These are phyloP conservation scores for Hibiscus syriacus DNA, from an alignment of 345 rosid species.

Conservation along the genomic window DNA sequence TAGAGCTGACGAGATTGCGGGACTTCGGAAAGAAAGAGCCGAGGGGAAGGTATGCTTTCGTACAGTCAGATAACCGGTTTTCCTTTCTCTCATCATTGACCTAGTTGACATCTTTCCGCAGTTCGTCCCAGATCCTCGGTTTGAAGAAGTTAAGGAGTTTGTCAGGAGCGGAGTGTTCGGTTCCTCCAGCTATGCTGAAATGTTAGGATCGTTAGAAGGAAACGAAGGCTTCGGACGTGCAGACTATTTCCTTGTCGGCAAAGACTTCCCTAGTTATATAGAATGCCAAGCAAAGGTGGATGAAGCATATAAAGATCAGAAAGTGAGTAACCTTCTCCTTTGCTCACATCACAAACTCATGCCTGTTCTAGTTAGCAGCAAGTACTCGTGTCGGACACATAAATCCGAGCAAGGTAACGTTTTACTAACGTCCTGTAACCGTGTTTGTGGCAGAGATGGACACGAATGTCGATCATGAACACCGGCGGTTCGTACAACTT, in stretches of 20 bases:
- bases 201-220: constrained; percentile 75
- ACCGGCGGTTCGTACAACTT: constrained; percentile 73
- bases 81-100: not conserved
- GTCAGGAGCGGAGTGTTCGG: constrained; percentile 66
- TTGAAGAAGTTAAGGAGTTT: constrained; percentile 69
- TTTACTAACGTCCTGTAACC: not conserved
- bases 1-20: constrained; percentile 57
- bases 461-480: constrained; percentile 75
- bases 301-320: constrained; percentile 55
- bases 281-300: constrained; percentile 77
- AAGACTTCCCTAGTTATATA: constrained; percentile 77
- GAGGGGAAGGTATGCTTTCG: constrained; percentile 52
- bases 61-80: not conserved
- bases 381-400: not conserved
- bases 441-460: constrained; percentile 53
- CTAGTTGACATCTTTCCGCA: constrained; percentile 13
- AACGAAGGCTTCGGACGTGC: constrained; percentile 71
- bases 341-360: no score
- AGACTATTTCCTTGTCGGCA: constrained; percentile 82
- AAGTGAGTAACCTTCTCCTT: constrained; percentile 27
- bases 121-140: constrained; percentile 66
- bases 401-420: not conserved
- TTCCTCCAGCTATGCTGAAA: constrained; percentile 45
- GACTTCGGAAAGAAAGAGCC: constrained; percentile 65
- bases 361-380: not conserved